These are phyloP conservation scores for Yarrowia sp. DNA, from an alignment of 805 yeast species.

Conservation along the genomic window DNA sequence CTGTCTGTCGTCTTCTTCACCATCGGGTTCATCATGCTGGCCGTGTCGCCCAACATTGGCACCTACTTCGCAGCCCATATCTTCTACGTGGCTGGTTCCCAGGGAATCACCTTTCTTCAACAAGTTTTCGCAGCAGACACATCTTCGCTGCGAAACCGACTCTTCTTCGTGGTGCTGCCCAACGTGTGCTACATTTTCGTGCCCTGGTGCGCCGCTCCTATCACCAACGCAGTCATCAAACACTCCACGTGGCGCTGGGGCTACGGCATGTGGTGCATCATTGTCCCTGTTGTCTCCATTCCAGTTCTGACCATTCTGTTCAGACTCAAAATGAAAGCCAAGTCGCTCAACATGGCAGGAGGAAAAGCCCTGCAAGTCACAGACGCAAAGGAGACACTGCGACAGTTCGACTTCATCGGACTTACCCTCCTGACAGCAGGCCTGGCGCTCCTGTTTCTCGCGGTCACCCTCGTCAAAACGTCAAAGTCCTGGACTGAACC, in stretches of 20 bases:
- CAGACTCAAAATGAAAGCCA: constrained; percentile 13
- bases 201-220: constrained; percentile 53
- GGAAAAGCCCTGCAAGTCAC: neutral
- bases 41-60: constrained; percentile 50
- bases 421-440: constrained; percentile 61
- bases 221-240: constrained; percentile 47
- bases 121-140: constrained; percentile 51
- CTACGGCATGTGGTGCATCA: constrained; percentile 58
- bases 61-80: constrained; percentile 41
- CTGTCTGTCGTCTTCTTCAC: constrained; percentile 49
- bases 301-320: constrained; percentile 11
- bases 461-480: constrained; percentile 75
- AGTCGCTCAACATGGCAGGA: neutral
- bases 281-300: constrained; percentile 51
- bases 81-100: constrained; percentile 49
- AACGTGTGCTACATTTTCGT: constrained; percentile 52
- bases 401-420: constrained; percentile 73
- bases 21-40: constrained; percentile 51
- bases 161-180: constrained; percentile 51
- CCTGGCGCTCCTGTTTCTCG: constrained; percentile 71
- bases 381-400: constrained; percentile 50
- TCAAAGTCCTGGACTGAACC: constrained; percentile 62
- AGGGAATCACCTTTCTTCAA: constrained; percentile 51
- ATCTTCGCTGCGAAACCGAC: constrained; percentile 53
- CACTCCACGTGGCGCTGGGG: constrained; percentile 60